Evolutionary conservation across 2,329 filamentous ascomycete species (phyloP).

Genomic region (Pyrenochaeta sp.): DNA sequence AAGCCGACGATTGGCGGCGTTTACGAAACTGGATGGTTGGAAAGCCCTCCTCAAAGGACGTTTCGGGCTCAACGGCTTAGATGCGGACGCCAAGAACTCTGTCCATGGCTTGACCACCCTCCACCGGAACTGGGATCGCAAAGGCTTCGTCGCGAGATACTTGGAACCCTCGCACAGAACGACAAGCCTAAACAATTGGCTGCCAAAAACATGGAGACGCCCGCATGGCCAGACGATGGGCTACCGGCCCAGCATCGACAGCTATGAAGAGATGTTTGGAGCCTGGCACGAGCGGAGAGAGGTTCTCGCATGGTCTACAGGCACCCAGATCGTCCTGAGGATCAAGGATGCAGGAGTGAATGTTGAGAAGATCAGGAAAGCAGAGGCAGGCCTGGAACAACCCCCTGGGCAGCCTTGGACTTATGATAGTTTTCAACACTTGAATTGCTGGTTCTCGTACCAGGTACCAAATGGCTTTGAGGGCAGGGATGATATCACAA

Average conservation of each 20-base stretch:
- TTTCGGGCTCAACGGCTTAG: conserved; percentile 31
- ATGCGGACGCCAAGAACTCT: conserved; percentile 43
- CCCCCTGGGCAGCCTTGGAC: conserved; percentile 26
- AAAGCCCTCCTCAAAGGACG: conserved; percentile 43
- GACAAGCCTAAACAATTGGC: conserved; percentile 44
- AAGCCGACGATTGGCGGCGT: conserved; percentile 31
- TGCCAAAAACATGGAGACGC: conserved; percentile 48
- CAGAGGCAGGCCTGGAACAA: conserved; percentile 7
- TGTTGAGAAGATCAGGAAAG: conserved; percentile 29
- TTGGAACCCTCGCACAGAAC: conserved; percentile 53
- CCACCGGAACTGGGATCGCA: conserved; percentile 64
- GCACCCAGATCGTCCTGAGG: conserved; percentile 62
- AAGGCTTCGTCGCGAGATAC: conserved; percentile 63
- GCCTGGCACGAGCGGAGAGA: conserved; percentile 57
- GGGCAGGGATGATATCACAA: conserved; percentile 66
- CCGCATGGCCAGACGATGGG: conserved; percentile 62
- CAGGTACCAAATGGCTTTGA: conserved; percentile 59
- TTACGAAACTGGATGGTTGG: conserved; percentile 42
- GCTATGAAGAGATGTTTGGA: conserved; percentile 60
- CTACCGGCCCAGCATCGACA: conserved; percentile 66
- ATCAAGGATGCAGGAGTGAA: conserved; percentile 53
- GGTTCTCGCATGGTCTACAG: conserved; percentile 67
- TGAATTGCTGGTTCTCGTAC: conserved; percentile 60
- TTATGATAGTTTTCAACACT: conserved; percentile 43
- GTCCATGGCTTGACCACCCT: conserved; percentile 63